Base-by-base conservation (phyloP, 495 filamentous ascomycete genomes). In the Aspergillus egyptiacus region DNA sequence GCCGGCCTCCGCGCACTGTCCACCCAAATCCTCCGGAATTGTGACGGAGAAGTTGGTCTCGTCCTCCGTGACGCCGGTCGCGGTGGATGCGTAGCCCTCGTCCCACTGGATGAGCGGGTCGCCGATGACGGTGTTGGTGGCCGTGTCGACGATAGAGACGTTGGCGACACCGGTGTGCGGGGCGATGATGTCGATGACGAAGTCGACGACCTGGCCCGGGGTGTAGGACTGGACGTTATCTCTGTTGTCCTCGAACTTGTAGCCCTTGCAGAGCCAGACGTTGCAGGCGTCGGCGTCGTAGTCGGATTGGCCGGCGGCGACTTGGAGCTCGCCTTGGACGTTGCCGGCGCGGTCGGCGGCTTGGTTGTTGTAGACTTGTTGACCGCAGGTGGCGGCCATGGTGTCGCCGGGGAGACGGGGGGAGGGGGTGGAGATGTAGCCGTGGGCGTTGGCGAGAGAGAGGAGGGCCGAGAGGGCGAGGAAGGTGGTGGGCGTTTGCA, bases 211-310 rank as follows among this genome's bases (percentile, higher is more conserved):
- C 59, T 87, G 65, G 30, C 84, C 83, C 3, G 78, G 62, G 7
- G 64, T 74, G 68, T 82, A 86, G 14, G 60, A 66, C 56, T 83
- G 73, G 31, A 86, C 75, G 55, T 84, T 80, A 53, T 66, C 82
- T 35, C 58, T 74, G 76, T 87, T 85, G 73, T 87, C 85, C 50
- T 56, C 80, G 63, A 80, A 86, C 64, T 87, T 80, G 66, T 78
- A 78, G 40, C 85, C 85, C 58, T 81, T 83, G 82, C 85, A 87
- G 11, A 84, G 73, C 68, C 72, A 86, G 38, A 84, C 65, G 63
- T 85, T 74, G 68, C 85, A 87, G 34, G 67, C 68, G 8, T 66
- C 67, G 32, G 71, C 64, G 56, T 83, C 65, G 72, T 80, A 85
- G 57, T 78, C 79, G 43, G 63, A 58, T 62, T 79, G 78, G 46